A percentile compares a stretch with the other conserved stretches of the same genome.
Conservation (phyloP, 176 grass and related monocot genomes). For the Aegilops sharonensis region DNA sequence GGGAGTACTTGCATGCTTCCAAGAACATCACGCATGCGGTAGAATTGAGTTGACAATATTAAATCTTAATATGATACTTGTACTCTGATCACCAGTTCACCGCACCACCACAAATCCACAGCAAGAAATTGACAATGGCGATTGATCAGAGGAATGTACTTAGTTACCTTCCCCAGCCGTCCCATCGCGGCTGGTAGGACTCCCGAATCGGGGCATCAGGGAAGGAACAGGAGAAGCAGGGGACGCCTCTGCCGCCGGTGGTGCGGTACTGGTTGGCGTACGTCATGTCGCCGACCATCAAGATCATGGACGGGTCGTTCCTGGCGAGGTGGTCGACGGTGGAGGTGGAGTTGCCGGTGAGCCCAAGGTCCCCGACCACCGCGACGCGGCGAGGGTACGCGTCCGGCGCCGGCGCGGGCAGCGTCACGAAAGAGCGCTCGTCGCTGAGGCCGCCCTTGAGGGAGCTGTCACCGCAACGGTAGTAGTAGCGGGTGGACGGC, state of each 20-base stretch:
- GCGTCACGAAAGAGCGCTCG: constrained; percentile 62
- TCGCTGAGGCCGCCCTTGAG: constrained; percentile 45
- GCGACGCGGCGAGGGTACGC: constrained; percentile 60
- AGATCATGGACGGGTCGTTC: constrained; percentile 69
- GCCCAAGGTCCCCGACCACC: constrained; percentile 81
- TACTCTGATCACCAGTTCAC: neutral
- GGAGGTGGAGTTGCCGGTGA: constrained; percentile 82
- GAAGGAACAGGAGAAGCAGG: constrained; percentile 90
- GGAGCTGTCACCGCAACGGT: constrained; percentile 76
- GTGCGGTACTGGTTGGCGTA: constrained; percentile 88
- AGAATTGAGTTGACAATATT: neutral
- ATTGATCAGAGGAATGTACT: neutral
- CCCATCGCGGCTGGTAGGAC: constrained; percentile 87
- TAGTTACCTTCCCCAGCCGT: constrained; percentile 75
- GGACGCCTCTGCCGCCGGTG: constrained; percentile 65
- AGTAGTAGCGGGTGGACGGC: constrained; percentile 65
- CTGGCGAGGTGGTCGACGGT: constrained; percentile 72
- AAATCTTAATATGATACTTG: neutral
- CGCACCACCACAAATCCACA: neutral
- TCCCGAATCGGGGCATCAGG: constrained; percentile 71
- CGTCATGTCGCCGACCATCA: constrained; percentile 76
- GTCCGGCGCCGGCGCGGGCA: constrained; percentile 36
- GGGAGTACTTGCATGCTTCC: neutral
- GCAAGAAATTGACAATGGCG: neutral
- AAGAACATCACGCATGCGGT: too few relatives aligned